These are phyloP conservation scores for Plasmodiophora brassicae DNA, from an alignment of 208 protist genomes.

Conservation along the genomic window DNA sequence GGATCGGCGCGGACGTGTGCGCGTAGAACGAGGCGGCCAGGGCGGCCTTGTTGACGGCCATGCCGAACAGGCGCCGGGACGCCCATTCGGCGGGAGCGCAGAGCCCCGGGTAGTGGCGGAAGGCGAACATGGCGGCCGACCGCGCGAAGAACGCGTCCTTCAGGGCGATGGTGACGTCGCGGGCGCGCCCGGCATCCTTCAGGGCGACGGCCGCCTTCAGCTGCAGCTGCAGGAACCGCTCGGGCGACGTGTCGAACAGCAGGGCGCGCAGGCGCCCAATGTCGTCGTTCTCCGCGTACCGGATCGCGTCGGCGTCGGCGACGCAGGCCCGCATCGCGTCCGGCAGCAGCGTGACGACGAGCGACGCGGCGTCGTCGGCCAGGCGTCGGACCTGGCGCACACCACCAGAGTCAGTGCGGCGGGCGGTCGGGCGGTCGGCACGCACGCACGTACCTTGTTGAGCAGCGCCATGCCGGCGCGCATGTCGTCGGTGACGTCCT, in stretches of 20 bases:
- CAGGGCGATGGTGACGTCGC: neutral
- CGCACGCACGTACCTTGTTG: no score
- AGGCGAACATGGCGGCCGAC: neutral
- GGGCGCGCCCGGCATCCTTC: neutral
- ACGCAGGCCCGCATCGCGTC: no score
- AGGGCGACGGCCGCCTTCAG: slow-evolving; percentile 27
- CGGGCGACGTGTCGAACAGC: slow-evolving; percentile 8
- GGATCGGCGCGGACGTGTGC: neutral
- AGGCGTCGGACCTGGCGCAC: no score
- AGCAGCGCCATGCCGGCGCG: no score
- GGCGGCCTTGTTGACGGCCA: neutral
- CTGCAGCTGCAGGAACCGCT: slow-evolving; percentile 28
- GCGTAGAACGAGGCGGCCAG: neutral
- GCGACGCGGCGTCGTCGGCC: no score
- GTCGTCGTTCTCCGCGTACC: no score
- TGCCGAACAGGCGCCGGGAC: neutral
- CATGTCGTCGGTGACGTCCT: no score
- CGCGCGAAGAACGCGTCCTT: slow-evolving; percentile 11
- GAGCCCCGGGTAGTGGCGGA: neutral
- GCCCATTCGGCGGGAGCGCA: neutral
- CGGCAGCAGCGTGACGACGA: no score
- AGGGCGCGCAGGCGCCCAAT: neutral
- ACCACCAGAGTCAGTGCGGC: no score
- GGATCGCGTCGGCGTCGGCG: no score
- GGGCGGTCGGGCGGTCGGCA: no score